These are phyloP conservation scores for Colletotrichum paranaense DNA, from an alignment of 2,329 filamentous ascomycete species.

Conservation along the genomic window DNA sequence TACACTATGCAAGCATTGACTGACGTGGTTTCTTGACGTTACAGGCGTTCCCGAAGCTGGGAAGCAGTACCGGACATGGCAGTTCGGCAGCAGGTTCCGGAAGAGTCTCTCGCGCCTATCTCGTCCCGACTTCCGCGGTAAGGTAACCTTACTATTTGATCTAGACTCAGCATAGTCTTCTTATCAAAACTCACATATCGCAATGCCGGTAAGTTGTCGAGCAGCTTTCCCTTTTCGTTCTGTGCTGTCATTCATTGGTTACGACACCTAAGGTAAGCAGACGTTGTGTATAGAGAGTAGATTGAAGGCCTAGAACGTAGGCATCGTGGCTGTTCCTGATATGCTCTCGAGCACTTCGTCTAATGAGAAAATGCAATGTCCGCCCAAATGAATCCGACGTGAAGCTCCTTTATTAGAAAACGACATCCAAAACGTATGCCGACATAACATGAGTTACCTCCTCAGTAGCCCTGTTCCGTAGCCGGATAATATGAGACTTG, in stretches of 20 bases:
- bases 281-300: not conserved
- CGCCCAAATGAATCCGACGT: slow-evolving; percentile 44
- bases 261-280: not conserved
- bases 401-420: slow-evolving; percentile 41
- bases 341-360: not conserved
- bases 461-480: no score
- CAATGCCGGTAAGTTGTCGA: not conserved
- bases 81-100: not conserved
- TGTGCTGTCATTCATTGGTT: not conserved
- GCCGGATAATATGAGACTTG: no score
- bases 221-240: not conserved
- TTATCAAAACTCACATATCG: not conserved
- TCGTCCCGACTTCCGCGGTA: not conserved
- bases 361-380: not conserved
- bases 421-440: no score
- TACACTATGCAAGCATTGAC: not conserved
- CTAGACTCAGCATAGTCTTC: not conserved
- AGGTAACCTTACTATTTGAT: not conserved
- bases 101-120: not conserved
- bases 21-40: not conserved
- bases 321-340: not conserved
- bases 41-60: not conserved
- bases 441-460: no score
- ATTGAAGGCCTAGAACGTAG: not conserved
- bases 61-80: not conserved